These are phyloP conservation scores for Jaenimonas drosophilae DNA, from an alignment of 208 protist species.

Conservation along the genomic window DNA sequence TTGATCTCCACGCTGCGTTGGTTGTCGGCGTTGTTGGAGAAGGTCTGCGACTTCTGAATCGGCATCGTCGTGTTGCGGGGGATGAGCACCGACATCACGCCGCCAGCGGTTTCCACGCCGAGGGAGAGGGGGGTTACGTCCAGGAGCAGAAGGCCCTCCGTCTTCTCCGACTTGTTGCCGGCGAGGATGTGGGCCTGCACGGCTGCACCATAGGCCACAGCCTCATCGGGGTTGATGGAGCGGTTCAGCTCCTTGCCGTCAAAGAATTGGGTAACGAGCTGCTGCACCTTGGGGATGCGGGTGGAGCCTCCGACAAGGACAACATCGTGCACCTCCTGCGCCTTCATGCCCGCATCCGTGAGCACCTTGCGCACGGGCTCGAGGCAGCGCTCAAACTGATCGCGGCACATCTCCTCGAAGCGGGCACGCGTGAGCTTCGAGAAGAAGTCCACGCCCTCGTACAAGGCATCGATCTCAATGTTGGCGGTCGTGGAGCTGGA, in stretches of 20 bases:
- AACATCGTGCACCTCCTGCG: constrained; percentile 85
- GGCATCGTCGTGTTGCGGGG: constrained; percentile 80
- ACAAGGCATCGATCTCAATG: constrained; percentile 98
- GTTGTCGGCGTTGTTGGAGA: constrained; percentile 82
- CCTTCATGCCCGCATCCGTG: constrained; percentile 81
- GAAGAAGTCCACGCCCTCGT: constrained; percentile 97
- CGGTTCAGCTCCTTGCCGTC: constrained; percentile 89
- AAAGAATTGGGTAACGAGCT: constrained; percentile 94
- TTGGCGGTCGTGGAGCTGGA: constrained; percentile 87
- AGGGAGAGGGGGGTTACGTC: constrained; percentile 93
- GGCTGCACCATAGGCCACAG: constrained; percentile 92
- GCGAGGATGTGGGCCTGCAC: constrained; percentile 95
- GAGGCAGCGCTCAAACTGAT: constrained; percentile 83
- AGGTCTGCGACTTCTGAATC: constrained; percentile 79
- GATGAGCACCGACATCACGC: constrained; percentile 94
- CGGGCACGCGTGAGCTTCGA: constrained; percentile 95
- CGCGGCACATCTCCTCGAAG: constrained; percentile 96
- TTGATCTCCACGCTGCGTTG: constrained; percentile 87
- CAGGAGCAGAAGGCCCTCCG: constrained; percentile 67
- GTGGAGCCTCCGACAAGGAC: constrained; percentile 95
- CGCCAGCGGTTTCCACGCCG: constrained; percentile 89
- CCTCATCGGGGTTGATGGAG: constrained; percentile 92
- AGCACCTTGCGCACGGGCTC: constrained; percentile 85
- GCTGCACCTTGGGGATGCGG: constrained; percentile 98
- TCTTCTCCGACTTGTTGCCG: constrained; percentile 51